Evolutionary conservation across 1,284 basidiomycete species (phyloP), one percentile per base, ranked within the genome.

Genomic region (Hymenochaete sp.): DNA sequence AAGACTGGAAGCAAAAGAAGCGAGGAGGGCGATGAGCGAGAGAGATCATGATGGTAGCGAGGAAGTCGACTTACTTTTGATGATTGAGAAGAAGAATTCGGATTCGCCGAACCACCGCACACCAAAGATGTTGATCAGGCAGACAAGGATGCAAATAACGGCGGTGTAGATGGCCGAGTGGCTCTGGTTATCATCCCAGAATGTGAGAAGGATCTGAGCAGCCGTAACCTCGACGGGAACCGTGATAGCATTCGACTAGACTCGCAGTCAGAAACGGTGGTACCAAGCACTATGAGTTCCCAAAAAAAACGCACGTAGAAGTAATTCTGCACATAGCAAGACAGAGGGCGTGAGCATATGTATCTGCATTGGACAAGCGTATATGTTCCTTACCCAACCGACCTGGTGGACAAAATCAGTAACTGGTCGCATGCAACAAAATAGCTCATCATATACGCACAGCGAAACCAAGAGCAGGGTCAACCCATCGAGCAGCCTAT

Each of bases 41-140:
- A 38, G 19, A 38, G 41, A 39, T 45, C 11, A 11, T 24, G n/a
- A 9, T 24, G 6, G 33, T 10, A 44, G 8, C 13, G 24, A 28
- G 52, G 5, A 29, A 25, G 28, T 21, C 16, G 24, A 38, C 72
- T 53, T 49, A 80, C 77, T 53, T 55, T 82, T 81, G 60, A 80
- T 73, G 46, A 77, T 64, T 5, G 79, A 74, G 59, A 82, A 80
- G 42, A 69, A 39, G 59, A 81, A 81, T 57, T 82, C 78, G 19
- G 77, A 70, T 69, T 85, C 80, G 56, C 82, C 82, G 51, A 82
- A 83, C 57, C 70, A 77, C 64, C 70, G 67, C 13, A 86, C 82
- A 50, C 84, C 83, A 52, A 89, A 79, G 37, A 90, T 72, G 59
- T 92, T 92, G 67, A 87, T 77, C 7, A 70, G 55, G 53, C 75